Evolutionary conservation across 2,329 filamentous ascomycete genomes (phyloP).

Genomic region (Cladosporium phlei): DNA sequence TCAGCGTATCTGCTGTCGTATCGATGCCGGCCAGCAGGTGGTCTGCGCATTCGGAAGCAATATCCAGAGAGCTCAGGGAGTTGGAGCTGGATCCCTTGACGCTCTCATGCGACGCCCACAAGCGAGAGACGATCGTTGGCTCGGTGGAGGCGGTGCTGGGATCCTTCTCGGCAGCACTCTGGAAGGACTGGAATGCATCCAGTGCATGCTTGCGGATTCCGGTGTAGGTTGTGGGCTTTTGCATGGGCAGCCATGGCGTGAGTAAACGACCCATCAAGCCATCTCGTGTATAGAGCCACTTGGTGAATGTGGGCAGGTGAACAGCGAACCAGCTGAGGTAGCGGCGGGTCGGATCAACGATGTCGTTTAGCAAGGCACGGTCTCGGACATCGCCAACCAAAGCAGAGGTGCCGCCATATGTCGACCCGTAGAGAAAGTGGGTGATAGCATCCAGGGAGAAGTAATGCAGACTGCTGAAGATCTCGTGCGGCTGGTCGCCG

Average conservation of each 20-base stretch:
- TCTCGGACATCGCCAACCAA: conserved; percentile 37
- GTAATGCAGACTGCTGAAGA: conserved; percentile 49
- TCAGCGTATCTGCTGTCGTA: conserved; percentile 50
- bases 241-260: conserved; percentile 44
- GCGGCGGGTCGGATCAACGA: conserved; percentile 44
- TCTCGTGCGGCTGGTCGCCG: conserved; percentile 36
- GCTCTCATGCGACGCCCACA: conserved; percentile 30
- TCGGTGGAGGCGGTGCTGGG: conserved; percentile 15
- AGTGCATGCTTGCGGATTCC: conserved; percentile 46
- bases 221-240: conserved; percentile 48
- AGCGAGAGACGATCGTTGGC: conserved; percentile 35
- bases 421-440: conserved; percentile 47
- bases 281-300: conserved; percentile 46
- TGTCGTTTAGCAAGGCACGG: conserved; percentile 43
- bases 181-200: conserved; percentile 30
- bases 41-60: conserved; percentile 51
- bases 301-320: conserved; percentile 43
- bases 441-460: conserved; percentile 52
- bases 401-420: conserved; percentile 41
- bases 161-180: conserved; percentile 22
- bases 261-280: conserved; percentile 36
- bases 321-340: conserved; percentile 48
- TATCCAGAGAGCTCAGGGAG: conserved; percentile 41
- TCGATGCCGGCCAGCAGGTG: conserved; percentile 52
- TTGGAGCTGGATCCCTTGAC: neutral